These are phyloP conservation scores for Pleomassaria siparia DNA, from an alignment of 2,329 filamentous ascomycete genomes.

Conservation along the genomic window DNA sequence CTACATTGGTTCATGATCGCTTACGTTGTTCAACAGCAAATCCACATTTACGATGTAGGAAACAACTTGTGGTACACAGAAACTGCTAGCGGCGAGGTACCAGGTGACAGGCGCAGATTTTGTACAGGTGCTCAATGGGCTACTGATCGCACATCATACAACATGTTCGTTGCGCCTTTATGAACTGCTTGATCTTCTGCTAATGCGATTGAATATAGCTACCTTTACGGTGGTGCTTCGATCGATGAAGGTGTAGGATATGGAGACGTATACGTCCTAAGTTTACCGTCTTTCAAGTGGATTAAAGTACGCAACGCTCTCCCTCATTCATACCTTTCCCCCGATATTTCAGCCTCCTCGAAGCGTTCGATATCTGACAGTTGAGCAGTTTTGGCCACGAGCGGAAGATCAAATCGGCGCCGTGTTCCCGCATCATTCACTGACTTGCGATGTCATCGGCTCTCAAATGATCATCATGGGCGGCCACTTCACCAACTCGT, in stretches of 20 bases:
- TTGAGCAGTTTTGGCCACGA: slow-evolving; percentile 12
- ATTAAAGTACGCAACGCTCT: slow-evolving; percentile 43
- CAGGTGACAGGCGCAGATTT: slow-evolving; percentile 56
- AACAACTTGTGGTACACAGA: slow-evolving; percentile 61
- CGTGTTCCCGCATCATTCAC: slow-evolving; percentile 54
- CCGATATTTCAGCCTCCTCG: slow-evolving; percentile 20
- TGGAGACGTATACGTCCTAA: slow-evolving; percentile 62
- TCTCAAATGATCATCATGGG: slow-evolving; percentile 64
- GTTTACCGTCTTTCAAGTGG: slow-evolving; percentile 63
- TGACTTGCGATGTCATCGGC: slow-evolving; percentile 56
- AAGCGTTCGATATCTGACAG: not conserved
- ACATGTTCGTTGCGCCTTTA: slow-evolving; percentile 52
- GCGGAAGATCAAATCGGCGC: slow-evolving; percentile 22
- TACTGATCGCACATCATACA: slow-evolving; percentile 60
- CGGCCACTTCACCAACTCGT: slow-evolving; percentile 54
- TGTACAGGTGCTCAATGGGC: slow-evolving; percentile 62
- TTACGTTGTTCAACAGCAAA: slow-evolving; percentile 22
- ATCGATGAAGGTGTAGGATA: slow-evolving; percentile 51
- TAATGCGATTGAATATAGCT: slow-evolving; percentile 45
- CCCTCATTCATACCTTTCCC: not conserved
- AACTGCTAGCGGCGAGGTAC: slow-evolving; percentile 55
- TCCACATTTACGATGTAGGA: slow-evolving; percentile 61
- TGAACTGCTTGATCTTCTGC: not conserved
- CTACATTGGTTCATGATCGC: not conserved
- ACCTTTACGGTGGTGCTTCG: slow-evolving; percentile 59